Conservation (phyloP, 179 eudicot species). For the Sideroxylon spinosum region DNA sequence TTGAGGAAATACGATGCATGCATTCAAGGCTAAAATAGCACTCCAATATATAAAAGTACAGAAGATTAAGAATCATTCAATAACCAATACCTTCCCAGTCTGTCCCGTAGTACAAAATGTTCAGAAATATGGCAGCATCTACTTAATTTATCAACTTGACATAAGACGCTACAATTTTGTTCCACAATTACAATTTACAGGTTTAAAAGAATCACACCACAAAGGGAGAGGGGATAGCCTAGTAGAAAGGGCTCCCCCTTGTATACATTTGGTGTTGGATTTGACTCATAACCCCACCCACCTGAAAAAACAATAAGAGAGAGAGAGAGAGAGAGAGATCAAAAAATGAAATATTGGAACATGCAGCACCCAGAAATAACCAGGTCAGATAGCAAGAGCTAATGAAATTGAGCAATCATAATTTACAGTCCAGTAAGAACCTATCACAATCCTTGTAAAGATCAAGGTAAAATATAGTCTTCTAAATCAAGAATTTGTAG, state of each 20-base stretch:
- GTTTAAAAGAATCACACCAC: neutral
- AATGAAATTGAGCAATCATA: too few species aligned
- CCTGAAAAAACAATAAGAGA: too few species aligned
- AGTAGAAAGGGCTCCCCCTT: too few species aligned
- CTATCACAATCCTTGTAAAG: neutral
- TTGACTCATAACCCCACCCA: too few species aligned
- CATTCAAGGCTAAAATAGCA: neutral
- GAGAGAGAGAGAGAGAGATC: too few species aligned
- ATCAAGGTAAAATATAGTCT: neutral
- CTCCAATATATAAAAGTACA: neutral
- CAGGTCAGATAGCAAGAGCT: neutral
- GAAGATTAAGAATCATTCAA: neutral
- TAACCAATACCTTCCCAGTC: neutral
- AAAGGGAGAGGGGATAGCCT: neutral
- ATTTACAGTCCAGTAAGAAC: neutral
- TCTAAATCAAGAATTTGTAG: too few species aligned
- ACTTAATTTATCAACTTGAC: neutral
- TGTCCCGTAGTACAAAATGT: too few species aligned
- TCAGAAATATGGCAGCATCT: too few species aligned
- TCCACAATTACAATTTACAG: neutral
- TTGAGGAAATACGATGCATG: neutral
- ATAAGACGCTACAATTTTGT: neutral
- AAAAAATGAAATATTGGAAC: neutral
- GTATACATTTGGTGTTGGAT: too few species aligned
- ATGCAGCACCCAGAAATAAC: neutral